Conservation (phyloP, 2,329 filamentous ascomycete species). For the Pseudocercospora fuligena region DNA sequence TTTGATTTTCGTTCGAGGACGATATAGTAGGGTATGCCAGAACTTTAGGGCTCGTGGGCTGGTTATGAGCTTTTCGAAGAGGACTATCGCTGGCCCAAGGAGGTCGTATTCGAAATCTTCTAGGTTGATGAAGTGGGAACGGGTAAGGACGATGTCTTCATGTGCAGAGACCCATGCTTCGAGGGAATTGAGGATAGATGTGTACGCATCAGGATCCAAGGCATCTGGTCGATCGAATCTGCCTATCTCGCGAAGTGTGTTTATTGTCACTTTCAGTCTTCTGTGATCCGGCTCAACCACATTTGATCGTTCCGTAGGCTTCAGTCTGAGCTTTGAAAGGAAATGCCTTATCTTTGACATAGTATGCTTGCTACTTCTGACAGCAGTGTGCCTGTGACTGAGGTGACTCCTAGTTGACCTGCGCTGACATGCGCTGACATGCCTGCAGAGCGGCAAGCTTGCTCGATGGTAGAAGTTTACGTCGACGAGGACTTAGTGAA, state of each 20-base stretch:
- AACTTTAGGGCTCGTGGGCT: neutral
- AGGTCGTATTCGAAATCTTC: neutral
- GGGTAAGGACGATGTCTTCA: neutral
- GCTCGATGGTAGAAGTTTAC: neutral
- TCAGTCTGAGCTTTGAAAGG: neutral
- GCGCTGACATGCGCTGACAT: neutral
- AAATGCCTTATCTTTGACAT: neutral
- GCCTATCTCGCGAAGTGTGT: neutral
- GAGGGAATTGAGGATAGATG: neutral
- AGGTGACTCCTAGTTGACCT: neutral
- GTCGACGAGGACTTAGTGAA: neutral
- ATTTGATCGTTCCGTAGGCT: neutral
- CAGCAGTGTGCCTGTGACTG: neutral
- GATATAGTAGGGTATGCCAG: neutral
- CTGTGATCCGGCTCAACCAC: neutral
- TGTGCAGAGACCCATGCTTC: neutral
- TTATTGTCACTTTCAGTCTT: neutral
- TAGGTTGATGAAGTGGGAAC: neutral
- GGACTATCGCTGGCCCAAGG: neutral
- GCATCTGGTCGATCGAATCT: neutral
- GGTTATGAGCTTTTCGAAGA: neutral
- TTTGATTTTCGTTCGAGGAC: neutral
- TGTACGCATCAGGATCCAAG: neutral
- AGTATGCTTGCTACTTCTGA: neutral
- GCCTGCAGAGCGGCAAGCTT: neutral